Percentiles rank a stretch among this genome's conserved stretches.
phyloP scores from a whole-genome alignment of 2,329 filamentous ascomycete species.

The Sclerotinia nivalis region DNA sequence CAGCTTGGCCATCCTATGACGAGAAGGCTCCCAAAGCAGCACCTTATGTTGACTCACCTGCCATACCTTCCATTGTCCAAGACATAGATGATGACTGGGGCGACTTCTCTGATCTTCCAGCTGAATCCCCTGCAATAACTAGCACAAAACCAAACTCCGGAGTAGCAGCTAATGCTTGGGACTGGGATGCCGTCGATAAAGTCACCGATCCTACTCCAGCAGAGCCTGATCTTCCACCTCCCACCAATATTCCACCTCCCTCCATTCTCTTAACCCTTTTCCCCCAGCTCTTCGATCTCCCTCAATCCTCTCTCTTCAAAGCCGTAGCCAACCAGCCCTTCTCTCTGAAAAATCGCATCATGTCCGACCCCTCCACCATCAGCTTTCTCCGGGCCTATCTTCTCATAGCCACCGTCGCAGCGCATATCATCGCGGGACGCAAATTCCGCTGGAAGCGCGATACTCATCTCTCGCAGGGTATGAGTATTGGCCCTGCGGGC shows the following conservation, averaged over 20 bases:
- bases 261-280: constrained; percentile 79
- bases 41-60: constrained; percentile 36
- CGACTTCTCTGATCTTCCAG: constrained; percentile 51
- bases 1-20: constrained; percentile 39
- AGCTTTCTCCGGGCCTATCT: constrained; percentile 66
- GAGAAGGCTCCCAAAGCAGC: constrained; percentile 28
- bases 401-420: constrained; percentile 64
- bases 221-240: constrained; percentile 27
- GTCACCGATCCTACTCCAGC: constrained; percentile 23
- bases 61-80: constrained; percentile 33
- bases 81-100: constrained; percentile 53
- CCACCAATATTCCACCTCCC: constrained; percentile 83
- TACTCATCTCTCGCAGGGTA: constrained; percentile 77
- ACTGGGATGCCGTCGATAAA: constrained; percentile 39
- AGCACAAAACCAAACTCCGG: constrained; percentile 28
- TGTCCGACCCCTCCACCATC: constrained; percentile 62
- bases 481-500: constrained; percentile 75
- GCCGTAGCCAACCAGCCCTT: constrained; percentile 60
- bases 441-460: constrained; percentile 91
- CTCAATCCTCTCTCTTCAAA: constrained; percentile 64
- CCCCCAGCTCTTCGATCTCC: constrained; percentile 66
- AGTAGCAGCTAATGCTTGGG: constrained; percentile 36
- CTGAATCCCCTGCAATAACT: constrained; percentile 32
- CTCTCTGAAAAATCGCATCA: constrained; percentile 61
- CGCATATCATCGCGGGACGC: constrained; percentile 80